Evolutionary conservation across 2,329 filamentous ascomycete species (phyloP).

Genomic region (Ceratocystis papillata): DNA sequence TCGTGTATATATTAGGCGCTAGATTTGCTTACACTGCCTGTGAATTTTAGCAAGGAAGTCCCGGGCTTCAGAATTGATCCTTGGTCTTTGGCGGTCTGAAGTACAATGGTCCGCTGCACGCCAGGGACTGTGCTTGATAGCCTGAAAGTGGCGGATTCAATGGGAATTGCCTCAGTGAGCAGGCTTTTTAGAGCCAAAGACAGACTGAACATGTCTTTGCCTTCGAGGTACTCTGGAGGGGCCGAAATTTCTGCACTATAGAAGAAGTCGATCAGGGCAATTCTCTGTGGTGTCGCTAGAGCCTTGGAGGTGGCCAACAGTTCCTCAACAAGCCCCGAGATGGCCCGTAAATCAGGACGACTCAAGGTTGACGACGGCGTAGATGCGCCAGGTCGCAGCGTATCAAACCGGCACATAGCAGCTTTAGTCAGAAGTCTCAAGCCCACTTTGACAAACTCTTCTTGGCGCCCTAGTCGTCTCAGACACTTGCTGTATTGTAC

Average conservation of each 20-base stretch:
- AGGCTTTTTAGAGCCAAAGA: slow-evolving; percentile 18
- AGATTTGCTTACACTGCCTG: slow-evolving; percentile 31
- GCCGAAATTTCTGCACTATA: slow-evolving; percentile 56
- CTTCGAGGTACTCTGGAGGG: slow-evolving; percentile 50
- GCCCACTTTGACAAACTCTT: slow-evolving; percentile 68
- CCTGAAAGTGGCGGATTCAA: slow-evolving; percentile 21
- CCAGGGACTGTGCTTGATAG: slow-evolving; percentile 16
- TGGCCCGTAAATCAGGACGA: slow-evolving; percentile 31
- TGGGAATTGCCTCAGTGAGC: slow-evolving; percentile 17
- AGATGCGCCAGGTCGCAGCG: slow-evolving; percentile 24
- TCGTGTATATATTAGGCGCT: neutral
- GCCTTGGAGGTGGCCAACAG: slow-evolving; percentile 38
- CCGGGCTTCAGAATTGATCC: slow-evolving; percentile 40
- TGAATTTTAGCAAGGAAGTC: slow-evolving; percentile 34
- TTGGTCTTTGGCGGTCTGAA: slow-evolving; percentile 27
- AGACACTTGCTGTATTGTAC: slow-evolving; percentile 78
- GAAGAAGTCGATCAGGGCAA: slow-evolving; percentile 66
- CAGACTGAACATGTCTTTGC: slow-evolving; percentile 28
- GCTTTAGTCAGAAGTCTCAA: slow-evolving; percentile 62
- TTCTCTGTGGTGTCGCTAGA: slow-evolving; percentile 48
- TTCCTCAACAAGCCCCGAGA: slow-evolving; percentile 40
- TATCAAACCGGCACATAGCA: slow-evolving; percentile 34
- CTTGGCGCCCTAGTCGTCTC: slow-evolving; percentile 59
- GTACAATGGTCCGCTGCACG: slow-evolving; percentile 25
- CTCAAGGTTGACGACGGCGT: neutral